Percentiles rank a stretch among this genome's conserved stretches.
phyloP scores from a whole-genome alignment of 208 protist species.

The Leishmania mexicana region DNA sequence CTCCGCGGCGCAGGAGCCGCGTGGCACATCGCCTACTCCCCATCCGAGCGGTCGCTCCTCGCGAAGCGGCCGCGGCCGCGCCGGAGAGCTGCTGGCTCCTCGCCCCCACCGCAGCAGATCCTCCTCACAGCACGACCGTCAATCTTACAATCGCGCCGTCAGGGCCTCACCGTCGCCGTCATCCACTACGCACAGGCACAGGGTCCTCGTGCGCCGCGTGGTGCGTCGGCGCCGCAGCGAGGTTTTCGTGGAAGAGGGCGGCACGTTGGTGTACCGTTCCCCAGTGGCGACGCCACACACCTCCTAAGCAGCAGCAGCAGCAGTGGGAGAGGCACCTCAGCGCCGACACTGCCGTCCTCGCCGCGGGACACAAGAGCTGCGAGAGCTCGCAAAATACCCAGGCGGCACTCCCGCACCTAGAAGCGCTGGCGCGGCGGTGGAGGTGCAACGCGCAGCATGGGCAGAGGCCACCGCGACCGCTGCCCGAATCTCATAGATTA shows the following conservation, averaged over 20 bases:
- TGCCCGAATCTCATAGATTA: neutral
- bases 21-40: neutral
- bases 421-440: neutral
- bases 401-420: neutral
- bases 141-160: neutral
- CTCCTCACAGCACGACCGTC: neutral
- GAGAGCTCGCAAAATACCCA: neutral
- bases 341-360: neutral
- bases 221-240: conserved; percentile 35
- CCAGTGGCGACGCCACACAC: conserved; percentile 1
- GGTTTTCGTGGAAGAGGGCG: conserved; percentile 31
- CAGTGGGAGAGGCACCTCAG: neutral
- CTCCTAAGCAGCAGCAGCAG: neutral
- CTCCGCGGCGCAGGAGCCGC: neutral
- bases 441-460: neutral
- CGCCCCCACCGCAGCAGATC: neutral
- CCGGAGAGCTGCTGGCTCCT: neutral
- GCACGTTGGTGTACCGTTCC: conserved; percentile 15
- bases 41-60: neutral
- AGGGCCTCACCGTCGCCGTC: neutral
- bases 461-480: neutral
- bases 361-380: neutral
- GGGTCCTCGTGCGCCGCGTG: conserved; percentile 31
- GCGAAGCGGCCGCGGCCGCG: neutral
- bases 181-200: neutral